phyloP scores from a whole-genome alignment of 2,329 filamentous ascomycete genomes.

The Colletotrichum simmondsii region DNA sequence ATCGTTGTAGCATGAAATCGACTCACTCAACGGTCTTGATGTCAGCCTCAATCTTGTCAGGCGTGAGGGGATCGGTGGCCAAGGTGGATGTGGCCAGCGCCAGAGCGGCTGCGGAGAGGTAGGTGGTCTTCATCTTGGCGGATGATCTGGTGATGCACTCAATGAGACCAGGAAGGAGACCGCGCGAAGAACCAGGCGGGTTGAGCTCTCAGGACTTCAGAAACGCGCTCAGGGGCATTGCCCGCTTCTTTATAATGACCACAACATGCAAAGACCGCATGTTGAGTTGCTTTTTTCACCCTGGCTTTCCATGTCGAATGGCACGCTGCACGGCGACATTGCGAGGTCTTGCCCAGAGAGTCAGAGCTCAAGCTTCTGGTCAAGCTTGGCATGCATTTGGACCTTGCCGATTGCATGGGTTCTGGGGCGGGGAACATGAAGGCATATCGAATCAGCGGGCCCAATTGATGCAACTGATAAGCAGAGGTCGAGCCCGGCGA shows the following conservation, averaged over 20 bases:
- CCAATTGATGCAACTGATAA: constrained; percentile 26
- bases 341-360: background rate
- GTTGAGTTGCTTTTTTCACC: background rate
- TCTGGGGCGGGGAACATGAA: constrained; percentile 2
- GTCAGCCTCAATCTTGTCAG: constrained; percentile 51
- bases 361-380: constrained; percentile 15
- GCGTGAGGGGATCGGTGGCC: constrained; percentile 44
- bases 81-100: constrained; percentile 21
- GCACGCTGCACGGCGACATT: background rate
- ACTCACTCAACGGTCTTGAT: constrained; percentile 50
- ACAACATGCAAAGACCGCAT: background rate
- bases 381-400: constrained; percentile 21
- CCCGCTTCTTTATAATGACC: background rate
- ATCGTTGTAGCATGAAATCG: no score
- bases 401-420: background rate
- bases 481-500: background rate
- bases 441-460: constrained; percentile 11
- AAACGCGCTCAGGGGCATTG: background rate
- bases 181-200: background rate
- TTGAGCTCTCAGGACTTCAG: background rate
- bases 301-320: background rate
- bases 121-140: constrained; percentile 30
- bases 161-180: constrained; percentile 6
- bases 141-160: background rate
- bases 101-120: constrained; percentile 21